A percentile compares a stretch with the other conserved stretches of the same genome.
phyloP scores from a whole-genome alignment of 768 basidiomycete genomes.

The Hydnum rufescens region DNA sequence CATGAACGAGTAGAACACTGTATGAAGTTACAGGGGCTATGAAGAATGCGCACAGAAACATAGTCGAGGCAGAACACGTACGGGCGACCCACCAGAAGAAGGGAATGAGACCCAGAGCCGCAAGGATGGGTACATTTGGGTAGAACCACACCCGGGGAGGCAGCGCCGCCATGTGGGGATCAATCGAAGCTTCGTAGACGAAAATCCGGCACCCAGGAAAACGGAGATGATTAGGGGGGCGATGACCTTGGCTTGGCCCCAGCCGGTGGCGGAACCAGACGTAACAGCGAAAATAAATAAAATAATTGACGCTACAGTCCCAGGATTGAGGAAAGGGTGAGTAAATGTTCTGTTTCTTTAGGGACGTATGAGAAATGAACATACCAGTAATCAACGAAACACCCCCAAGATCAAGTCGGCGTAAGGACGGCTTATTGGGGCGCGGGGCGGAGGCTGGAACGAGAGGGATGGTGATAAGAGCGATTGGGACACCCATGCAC shows the following conservation, averaged over 20 bases:
- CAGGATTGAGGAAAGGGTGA: too few species aligned
- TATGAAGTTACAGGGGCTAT: too few species aligned
- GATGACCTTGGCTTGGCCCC: slow-evolving; percentile 28
- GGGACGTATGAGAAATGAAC: too few species aligned
- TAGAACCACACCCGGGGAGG: slow-evolving; percentile 27
- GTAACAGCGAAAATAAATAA: slow-evolving; percentile 22
- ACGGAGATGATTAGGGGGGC: slow-evolving; percentile 28
- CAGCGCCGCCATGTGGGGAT: slow-evolving; percentile 24
- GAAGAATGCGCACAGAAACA: too few species aligned
- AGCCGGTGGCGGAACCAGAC: slow-evolving; percentile 31
- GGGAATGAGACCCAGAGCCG: slow-evolving; percentile 21
- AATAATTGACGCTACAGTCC: slow-evolving; percentile 13
- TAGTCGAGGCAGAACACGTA: too few species aligned
- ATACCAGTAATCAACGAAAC: slow-evolving; percentile 19
- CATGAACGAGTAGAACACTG: slow-evolving; percentile 17
- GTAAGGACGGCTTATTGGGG: slow-evolving; percentile 11
- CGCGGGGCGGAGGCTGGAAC: slow-evolving; percentile 17
- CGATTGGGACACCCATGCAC: slow-evolving; percentile 21
- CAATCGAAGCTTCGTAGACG: slow-evolving; percentile 28
- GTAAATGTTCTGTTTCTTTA: too few species aligned
- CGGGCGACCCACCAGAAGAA: slow-evolving; percentile 25
- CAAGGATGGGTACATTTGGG: slow-evolving; percentile 24
- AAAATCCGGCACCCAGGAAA: slow-evolving; percentile 26
- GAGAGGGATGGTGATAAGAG: slow-evolving; percentile 19
- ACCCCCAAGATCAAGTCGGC: slow-evolving; percentile 22